phyloP scores from a whole-genome alignment of 148 eudicot genomes.

The Arbutus unedo region DNA sequence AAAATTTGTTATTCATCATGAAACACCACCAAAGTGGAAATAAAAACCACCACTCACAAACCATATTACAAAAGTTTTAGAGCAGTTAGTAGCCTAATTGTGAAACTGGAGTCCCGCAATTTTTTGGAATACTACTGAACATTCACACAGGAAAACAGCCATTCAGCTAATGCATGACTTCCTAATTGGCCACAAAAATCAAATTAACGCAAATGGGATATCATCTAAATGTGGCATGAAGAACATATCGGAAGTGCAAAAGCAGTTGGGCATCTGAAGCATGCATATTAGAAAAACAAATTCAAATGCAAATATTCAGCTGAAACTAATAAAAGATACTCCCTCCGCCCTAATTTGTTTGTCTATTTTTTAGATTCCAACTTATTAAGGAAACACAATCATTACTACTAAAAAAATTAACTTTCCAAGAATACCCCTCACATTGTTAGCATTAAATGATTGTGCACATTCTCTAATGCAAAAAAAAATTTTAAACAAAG shows the following conservation, averaged over 20 bases:
- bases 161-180: conserved; percentile 35
- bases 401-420: too few relatives aligned
- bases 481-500: too few relatives aligned
- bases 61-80: background rate
- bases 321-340: background rate
- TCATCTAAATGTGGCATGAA: background rate
- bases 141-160: conserved; percentile 20
- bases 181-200: conserved; percentile 52
- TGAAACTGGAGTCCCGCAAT: conserved; percentile 16
- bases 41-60: background rate
- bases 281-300: background rate
- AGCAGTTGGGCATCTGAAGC: background rate
- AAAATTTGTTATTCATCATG: background rate
- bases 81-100: background rate
- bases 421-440: too few relatives aligned
- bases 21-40: background rate
- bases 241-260: background rate
- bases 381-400: too few relatives aligned
- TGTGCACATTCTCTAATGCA: too few relatives aligned
- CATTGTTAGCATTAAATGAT: too few relatives aligned
- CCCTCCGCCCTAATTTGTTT: too few relatives aligned
- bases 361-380: too few relatives aligned
- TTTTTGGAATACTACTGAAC: conserved; percentile 19
- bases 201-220: background rate
- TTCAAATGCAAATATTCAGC: background rate